These are phyloP conservation scores for Leccinum subatratum DNA, from an alignment of 1,284 basidiomycete genomes.

Conservation along the genomic window DNA sequence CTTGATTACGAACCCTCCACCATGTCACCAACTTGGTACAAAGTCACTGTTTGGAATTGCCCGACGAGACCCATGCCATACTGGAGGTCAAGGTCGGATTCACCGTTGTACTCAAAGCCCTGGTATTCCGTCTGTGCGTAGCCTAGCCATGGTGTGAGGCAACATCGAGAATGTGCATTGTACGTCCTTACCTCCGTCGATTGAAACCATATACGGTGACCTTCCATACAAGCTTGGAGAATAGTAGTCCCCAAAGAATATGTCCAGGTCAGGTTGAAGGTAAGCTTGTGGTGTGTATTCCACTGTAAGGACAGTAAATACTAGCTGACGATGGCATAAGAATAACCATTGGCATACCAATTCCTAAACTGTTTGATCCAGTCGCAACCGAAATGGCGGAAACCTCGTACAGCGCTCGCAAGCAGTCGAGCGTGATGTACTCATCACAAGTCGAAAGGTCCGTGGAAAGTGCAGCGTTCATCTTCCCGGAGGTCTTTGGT, in stretches of 20 bases:
- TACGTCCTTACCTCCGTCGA: conserved; percentile 26
- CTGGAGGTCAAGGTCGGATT: conserved; percentile 49
- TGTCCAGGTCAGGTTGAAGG: conserved; percentile 41
- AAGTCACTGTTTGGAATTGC: conserved; percentile 35
- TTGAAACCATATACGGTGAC: conserved; percentile 24
- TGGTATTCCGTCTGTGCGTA: conserved; percentile 34
- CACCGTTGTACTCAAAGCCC: conserved; percentile 41
- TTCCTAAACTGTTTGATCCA: conserved; percentile 35
- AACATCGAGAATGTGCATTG: no score
- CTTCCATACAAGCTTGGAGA: conserved; percentile 17
- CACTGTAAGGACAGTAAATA: conserved; percentile 15
- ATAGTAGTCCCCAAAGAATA: conserved; percentile 41
- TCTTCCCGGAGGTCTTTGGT: conserved; percentile 26
- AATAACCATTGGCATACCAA: conserved; percentile 17
- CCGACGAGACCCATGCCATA: conserved; percentile 44
- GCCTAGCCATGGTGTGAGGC: conserved; percentile 23
- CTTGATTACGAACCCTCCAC: conserved; percentile 31
- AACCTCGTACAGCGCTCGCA: conserved; percentile 36
- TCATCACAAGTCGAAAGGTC: conserved; percentile 33
- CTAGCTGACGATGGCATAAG: not conserved
- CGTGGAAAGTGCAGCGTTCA: conserved; percentile 3
- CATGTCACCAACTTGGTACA: conserved; percentile 45
- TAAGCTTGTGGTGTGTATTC: conserved; percentile 34
- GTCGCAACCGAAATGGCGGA: conserved; percentile 26
- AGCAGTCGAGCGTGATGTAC: conserved; percentile 36